Base-by-base conservation (phyloP, 164 flowering plant species). In the Nymphaea colorata region DNA sequence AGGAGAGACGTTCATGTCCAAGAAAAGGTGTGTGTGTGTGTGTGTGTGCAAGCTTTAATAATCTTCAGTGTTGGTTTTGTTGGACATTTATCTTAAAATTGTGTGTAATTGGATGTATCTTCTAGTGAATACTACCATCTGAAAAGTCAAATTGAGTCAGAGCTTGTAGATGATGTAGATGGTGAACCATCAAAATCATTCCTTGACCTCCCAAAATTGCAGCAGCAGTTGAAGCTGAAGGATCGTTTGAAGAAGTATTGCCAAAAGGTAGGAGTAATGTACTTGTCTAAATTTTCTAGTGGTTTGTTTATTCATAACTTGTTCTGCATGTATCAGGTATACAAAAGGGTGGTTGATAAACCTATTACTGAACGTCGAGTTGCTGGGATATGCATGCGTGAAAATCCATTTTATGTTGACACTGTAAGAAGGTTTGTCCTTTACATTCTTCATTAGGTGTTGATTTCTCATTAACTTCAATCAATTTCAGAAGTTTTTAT, bases 331-430 rank as follows among this genome's bases (percentile, higher is more conserved):
- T 42, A 2, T n/a, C 25, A 94, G 99, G 99, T 93, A 71, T 95
- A 92, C 67, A 95, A 86, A 74, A 80, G 98, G 70, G 98, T 90
- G 66, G 84, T 95, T 59, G 85, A 92, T 75, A 95, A 95, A 76
- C 98, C 99, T 60, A 86, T 87, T 42, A 85, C 93, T 68, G 99
- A 88, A 79, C 76, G 87, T 74, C 87, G 98, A 71, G 98, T 90
- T 82, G 99, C 98, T 64, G 99, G 94, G 77, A 89, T 95, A 67
- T 95, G 99, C 83, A 95, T 95, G 99, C 83, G 99, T 55, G 99
- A 95, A 76, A 95, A 95, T 71, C 74, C 99, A 43, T 95, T 95
- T 74, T 95, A 95, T 80, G 87, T 89, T 72, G 99, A 95, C 73
- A 95, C 99, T 67, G 99, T 95, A 17, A 97, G 99, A 64, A 95